Conservation (phyloP, 1,284 basidiomycete species). For the Cryptococcus sp. region DNA sequence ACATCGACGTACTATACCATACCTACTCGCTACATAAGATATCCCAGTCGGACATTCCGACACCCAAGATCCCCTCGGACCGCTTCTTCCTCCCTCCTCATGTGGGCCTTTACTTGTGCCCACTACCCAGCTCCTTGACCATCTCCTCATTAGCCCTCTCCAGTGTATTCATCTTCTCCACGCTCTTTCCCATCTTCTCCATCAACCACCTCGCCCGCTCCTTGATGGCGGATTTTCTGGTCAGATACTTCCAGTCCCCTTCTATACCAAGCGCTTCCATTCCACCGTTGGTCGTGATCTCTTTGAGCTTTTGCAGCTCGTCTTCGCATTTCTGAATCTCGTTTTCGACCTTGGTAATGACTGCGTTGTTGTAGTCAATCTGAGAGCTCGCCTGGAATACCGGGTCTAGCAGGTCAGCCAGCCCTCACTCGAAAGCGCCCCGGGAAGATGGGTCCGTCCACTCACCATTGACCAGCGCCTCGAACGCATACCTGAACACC, state of each 20-base stretch:
- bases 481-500: conserved; percentile 78
- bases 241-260: conserved; percentile 31
- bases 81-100: too few species aligned
- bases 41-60: too few species aligned
- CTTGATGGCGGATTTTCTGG: conserved; percentile 54
- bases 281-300: conserved; percentile 50
- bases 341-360: conserved; percentile 61
- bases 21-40: too few species aligned
- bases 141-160: conserved; percentile 65
- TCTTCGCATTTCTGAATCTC: conserved; percentile 67
- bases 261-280: conserved; percentile 33
- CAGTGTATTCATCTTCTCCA: conserved; percentile 60
- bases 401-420: conserved; percentile 54
- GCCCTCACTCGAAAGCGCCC: background rate
- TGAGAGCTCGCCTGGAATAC: conserved; percentile 79
- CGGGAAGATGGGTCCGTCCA: too few species aligned
- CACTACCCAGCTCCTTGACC: conserved; percentile 53
- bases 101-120: background rate
- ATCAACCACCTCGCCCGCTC: conserved; percentile 64
- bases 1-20: too few species aligned
- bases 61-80: too few species aligned
- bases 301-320: conserved; percentile 64
- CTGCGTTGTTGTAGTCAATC: conserved; percentile 67
- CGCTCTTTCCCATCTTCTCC: conserved; percentile 65
- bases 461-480: conserved; percentile 67